Percentiles rank a stretch among this genome's conserved stretches.
Evolutionary conservation across 1,284 basidiomycete species (phyloP).

Genomic region (Leccinum solheimii): DNA sequence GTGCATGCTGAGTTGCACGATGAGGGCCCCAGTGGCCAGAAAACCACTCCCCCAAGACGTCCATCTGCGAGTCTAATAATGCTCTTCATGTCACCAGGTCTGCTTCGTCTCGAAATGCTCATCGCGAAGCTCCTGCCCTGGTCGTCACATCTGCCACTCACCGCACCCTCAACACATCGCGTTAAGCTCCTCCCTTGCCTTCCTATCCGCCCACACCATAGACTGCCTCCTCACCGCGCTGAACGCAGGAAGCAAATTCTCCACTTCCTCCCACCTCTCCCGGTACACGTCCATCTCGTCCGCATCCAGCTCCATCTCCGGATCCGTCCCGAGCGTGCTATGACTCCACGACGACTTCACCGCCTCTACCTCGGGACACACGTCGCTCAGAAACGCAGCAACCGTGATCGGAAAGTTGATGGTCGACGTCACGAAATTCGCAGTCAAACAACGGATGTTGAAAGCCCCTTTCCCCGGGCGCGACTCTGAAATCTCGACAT

Average conservation of each 20-base stretch:
- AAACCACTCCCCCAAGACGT: too few species aligned
- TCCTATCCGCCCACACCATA: constrained; percentile 7
- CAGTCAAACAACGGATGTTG: constrained; percentile 10
- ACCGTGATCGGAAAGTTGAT: constrained; percentile 20
- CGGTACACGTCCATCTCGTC: constrained; percentile 11
- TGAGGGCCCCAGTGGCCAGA: not conserved
- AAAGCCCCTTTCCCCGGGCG: constrained; percentile 12
- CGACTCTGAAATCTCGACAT: not conserved
- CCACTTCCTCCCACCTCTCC: constrained; percentile 28
- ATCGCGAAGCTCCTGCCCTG: not conserved
- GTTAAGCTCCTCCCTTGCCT: not conserved
- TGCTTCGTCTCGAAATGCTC: not conserved
- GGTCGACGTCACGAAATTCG: constrained; percentile 22
- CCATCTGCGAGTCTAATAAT: not conserved
- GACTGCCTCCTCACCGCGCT: constrained; percentile 22
- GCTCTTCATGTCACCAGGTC: not conserved
- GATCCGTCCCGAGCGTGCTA: not conserved
- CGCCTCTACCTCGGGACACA: constrained; percentile 22
- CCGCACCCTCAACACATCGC: not conserved
- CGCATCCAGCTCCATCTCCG: not conserved
- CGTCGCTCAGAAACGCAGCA: constrained; percentile 29
- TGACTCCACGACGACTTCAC: constrained; percentile 14
- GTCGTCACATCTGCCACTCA: not conserved
- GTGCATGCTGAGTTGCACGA: not conserved
- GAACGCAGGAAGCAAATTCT: constrained; percentile 24